Evolutionary conservation across 2,329 filamentous ascomycete species (phyloP).

Genomic region (Ramularia collo-cygni): DNA sequence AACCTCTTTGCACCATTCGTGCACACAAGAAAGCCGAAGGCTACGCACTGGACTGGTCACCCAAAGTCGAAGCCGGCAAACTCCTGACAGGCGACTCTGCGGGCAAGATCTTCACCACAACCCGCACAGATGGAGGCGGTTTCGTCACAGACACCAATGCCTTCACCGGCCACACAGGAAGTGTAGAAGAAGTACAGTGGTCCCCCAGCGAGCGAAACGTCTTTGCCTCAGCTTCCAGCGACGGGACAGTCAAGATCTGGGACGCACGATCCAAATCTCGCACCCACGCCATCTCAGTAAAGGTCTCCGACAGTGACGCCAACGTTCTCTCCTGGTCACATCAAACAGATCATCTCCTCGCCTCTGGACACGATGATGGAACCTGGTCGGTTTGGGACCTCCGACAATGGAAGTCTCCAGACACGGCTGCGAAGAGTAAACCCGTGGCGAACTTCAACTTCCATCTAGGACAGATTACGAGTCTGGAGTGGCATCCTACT

Average conservation of each 20-base stretch:
- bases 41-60: conserved; percentile 96
- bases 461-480: conserved; percentile 94
- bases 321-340: conserved; percentile 96
- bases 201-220: conserved; percentile 87
- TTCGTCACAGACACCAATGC: conserved; percentile 81
- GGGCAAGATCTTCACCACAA: conserved; percentile 82
- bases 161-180: conserved; percentile 76
- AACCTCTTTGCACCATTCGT: conserved; percentile 77
- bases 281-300: conserved; percentile 78
- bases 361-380: conserved; percentile 87
- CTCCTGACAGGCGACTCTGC: conserved; percentile 87
- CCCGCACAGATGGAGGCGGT: conserved; percentile 76
- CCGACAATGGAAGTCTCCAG: conserved; percentile 72
- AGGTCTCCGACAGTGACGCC: conserved; percentile 77
- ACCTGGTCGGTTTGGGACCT: conserved; percentile 96
- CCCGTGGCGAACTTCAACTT: conserved; percentile 92
- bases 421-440: conserved; percentile 49
- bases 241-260: conserved; percentile 94
- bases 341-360: conserved; percentile 81
- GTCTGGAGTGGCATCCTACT: conserved; percentile 93
- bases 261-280: conserved; percentile 86
- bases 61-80: conserved; percentile 70
- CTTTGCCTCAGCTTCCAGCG: conserved; percentile 87
- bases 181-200: conserved; percentile 95
- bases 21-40: conserved; percentile 84